Percentiles rank a stretch among this genome's conserved stretches.
These are phyloP conservation scores for Cutaneotrichosporon cavernicola DNA, from an alignment of 1,284 basidiomycete genomes.

Conservation along the genomic window DNA sequence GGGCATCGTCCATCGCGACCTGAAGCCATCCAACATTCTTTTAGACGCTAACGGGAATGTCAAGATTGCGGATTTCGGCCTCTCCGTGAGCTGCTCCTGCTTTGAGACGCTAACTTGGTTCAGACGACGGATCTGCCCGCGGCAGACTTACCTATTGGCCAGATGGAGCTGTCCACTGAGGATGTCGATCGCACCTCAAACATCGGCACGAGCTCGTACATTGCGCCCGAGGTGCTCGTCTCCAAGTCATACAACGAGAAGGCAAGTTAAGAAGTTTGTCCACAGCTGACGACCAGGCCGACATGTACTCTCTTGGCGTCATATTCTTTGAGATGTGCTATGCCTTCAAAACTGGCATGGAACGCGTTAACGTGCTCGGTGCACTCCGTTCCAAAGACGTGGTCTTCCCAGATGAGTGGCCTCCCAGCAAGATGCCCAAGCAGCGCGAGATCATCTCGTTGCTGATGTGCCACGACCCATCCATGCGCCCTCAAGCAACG, in stretches of 20 bases:
- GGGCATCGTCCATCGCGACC: conserved; percentile 89
- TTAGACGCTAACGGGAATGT: conserved; percentile 84
- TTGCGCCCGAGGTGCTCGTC: conserved; percentile 73
- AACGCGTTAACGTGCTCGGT: conserved; percentile 79
- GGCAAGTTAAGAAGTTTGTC: conserved; percentile 14
- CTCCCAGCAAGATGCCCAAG: conserved; percentile 58
- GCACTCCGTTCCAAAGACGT: conserved; percentile 70
- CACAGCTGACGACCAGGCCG: conserved; percentile 60
- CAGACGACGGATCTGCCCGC: conserved; percentile 72
- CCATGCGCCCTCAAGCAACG: conserved; percentile 76
- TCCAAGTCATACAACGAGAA: conserved; percentile 54
- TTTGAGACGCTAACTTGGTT: not conserved
- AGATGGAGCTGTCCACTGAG: conserved; percentile 54
- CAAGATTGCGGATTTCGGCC: conserved; percentile 94
- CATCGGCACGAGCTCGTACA: conserved; percentile 89
- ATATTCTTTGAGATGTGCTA: conserved; percentile 99
- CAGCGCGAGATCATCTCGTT: conserved; percentile 63
- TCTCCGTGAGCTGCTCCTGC: conserved; percentile 50
- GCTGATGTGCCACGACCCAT: conserved; percentile 80
- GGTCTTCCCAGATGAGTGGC: conserved; percentile 65
- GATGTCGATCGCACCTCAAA: conserved; percentile 57
- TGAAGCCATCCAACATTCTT: conserved; percentile 88
- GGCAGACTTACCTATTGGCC: conserved; percentile 60
- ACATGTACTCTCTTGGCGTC: conserved; percentile 92
- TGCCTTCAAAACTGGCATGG: conserved; percentile 77